phyloP scores from a whole-genome alignment of 371 early-diverging fungal species.

The Chytridiales sp. region DNA sequence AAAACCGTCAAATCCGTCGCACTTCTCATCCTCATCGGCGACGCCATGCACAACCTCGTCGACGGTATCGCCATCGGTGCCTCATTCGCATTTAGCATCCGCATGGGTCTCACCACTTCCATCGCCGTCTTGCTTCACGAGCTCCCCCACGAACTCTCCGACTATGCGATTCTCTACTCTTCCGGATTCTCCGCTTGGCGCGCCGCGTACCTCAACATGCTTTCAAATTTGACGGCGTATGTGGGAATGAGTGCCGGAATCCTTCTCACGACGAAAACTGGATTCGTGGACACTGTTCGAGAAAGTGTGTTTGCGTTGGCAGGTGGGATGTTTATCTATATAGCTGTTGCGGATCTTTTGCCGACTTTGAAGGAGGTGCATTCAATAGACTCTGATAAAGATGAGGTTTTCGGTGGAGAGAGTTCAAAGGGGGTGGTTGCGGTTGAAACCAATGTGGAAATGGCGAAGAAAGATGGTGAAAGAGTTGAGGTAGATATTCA shows the following conservation, averaged over 20 bases:
- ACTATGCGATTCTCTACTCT: constrained; percentile 77
- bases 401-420: no score
- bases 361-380: constrained; percentile 71
- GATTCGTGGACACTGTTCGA: neutral
- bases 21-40: constrained; percentile 82
- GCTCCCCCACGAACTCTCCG: constrained; percentile 90
- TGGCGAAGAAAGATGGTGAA: no score
- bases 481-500: no score
- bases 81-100: constrained; percentile 60
- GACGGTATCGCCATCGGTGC: constrained; percentile 92
- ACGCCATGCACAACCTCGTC: constrained; percentile 86
- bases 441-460: no score
- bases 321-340: constrained; percentile 87
- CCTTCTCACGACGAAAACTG: neutral
- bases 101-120: constrained; percentile 75
- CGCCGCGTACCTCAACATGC: constrained; percentile 59
- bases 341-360: constrained; percentile 86
- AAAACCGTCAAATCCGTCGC: constrained; percentile 60
- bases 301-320: constrained; percentile 58
- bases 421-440: no score
- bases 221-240: constrained; percentile 77
- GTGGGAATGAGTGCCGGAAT: constrained; percentile 11
- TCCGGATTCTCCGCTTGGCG: constrained; percentile 58
- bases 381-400: no score
- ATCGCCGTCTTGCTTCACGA: constrained; percentile 93